Conservation (phyloP, 2,329 filamentous ascomycete genomes). For the Beauveria varroae region DNA sequence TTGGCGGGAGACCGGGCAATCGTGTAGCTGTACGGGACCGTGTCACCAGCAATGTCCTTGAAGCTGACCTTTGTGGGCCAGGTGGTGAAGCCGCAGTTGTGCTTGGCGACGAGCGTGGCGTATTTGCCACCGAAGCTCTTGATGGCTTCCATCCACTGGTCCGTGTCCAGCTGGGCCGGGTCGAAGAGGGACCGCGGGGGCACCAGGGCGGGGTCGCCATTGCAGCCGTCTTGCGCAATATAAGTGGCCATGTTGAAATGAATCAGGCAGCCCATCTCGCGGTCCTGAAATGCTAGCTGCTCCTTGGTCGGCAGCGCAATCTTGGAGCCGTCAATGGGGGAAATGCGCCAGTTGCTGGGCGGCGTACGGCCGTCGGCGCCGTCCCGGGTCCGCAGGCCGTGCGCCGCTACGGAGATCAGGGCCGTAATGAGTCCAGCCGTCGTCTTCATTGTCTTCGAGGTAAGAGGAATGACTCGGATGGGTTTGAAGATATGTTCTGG, state of each 20-base stretch:
- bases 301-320: slow-evolving; percentile 20
- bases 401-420: neutral
- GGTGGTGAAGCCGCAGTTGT: slow-evolving; percentile 23
- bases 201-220: slow-evolving; percentile 19
- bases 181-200: slow-evolving; percentile 17
- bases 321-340: slow-evolving; percentile 19
- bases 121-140: slow-evolving; percentile 20
- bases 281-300: slow-evolving; percentile 20
- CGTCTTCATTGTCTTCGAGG: neutral
- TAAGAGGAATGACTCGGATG: too few species aligned
- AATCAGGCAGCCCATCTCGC: slow-evolving; percentile 20
- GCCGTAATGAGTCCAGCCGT: neutral
- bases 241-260: slow-evolving; percentile 22
- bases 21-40: slow-evolving; percentile 21
- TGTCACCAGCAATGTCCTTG: slow-evolving; percentile 16
- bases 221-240: slow-evolving; percentile 20
- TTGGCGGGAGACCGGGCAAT: slow-evolving; percentile 19
- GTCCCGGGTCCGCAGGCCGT: neutral
- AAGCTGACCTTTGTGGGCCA: slow-evolving; percentile 23
- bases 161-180: slow-evolving; percentile 18
- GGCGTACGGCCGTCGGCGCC: neutral
- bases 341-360: slow-evolving; percentile 14
- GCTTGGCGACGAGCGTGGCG: slow-evolving; percentile 23
- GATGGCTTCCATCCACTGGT: slow-evolving; percentile 22
- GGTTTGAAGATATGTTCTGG: too few species aligned